Conservation (phyloP, 2,329 filamentous ascomycete species). For the Aspergillus pseudoterreus region DNA sequence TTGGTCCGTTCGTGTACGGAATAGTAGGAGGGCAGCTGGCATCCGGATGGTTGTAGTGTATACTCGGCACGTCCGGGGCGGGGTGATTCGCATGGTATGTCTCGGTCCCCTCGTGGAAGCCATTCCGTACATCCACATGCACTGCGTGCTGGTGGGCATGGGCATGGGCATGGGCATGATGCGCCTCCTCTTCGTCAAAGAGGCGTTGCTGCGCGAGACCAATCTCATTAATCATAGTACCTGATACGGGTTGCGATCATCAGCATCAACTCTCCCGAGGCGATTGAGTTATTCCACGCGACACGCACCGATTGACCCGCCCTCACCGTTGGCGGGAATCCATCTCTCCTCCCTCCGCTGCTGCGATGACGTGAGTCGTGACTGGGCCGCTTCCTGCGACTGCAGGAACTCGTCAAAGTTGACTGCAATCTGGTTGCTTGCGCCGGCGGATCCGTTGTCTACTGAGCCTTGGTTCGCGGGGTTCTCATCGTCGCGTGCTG, state of each 20-base stretch:
- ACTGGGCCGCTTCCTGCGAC: constrained; percentile 22
- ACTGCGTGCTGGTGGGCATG: no score
- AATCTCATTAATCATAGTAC: constrained; percentile 33
- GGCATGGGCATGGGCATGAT: constrained; percentile 3
- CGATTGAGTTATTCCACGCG: not conserved
- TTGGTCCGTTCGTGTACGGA: constrained; percentile 12
- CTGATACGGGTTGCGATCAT: constrained; percentile 10
- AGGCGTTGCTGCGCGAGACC: constrained; percentile 30
- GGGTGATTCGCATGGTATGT: not conserved
- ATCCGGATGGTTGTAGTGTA: not conserved
- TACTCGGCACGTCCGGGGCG: not conserved
- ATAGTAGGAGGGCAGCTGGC: not conserved
- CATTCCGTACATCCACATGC: not conserved
- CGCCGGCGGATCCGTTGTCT: constrained; percentile 1
- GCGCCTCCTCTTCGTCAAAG: constrained; percentile 27
- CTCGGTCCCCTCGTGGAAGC: not conserved
- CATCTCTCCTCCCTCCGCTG: constrained; percentile 33
- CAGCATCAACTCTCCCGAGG: not conserved
- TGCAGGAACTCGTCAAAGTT: constrained; percentile 39
- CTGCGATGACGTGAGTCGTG: constrained; percentile 26
- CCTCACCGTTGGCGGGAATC: constrained; percentile 28
- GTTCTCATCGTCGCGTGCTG: constrained; percentile 11
- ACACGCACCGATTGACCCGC: constrained; percentile 29
- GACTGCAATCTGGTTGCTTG: constrained; percentile 18
- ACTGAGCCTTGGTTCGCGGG: constrained; percentile 10